Conservation (phyloP, 306 rosid genomes). For the Dalbergia cultrata region DNA sequence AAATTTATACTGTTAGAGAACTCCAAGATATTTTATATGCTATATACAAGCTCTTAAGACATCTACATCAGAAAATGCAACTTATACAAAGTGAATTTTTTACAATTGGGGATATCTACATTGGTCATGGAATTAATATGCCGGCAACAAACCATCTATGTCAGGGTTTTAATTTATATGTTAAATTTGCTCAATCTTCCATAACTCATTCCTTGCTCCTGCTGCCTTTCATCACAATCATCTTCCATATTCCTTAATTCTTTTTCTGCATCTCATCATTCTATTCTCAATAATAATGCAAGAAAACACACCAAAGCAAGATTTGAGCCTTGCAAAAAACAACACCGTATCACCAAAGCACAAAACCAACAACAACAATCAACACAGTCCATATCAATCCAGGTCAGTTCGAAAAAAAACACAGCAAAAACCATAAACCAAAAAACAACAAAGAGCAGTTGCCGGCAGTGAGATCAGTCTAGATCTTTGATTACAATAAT, state of each 20-base stretch:
- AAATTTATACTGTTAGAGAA: not conserved
- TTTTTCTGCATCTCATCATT: slow-evolving; percentile 37
- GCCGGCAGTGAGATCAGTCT: too few species aligned
- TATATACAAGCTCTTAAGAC: not conserved
- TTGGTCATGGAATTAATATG: slow-evolving; percentile 20
- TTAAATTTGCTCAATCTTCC: not conserved
- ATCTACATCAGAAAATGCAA: not conserved
- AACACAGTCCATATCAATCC: too few species aligned
- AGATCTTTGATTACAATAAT: too few species aligned
- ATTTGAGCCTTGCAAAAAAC: too few species aligned
- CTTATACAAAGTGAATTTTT: too few species aligned
- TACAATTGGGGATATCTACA: slow-evolving; percentile 16
- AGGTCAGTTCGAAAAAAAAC: too few species aligned
- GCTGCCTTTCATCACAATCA: not conserved
- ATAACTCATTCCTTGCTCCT: not conserved
- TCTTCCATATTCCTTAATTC: slow-evolving; percentile 42
- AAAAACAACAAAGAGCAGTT: too few species aligned
- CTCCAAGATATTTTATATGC: not conserved
- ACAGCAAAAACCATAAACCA: too few species aligned
- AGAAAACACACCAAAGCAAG: too few species aligned
- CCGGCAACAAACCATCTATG: not conserved
- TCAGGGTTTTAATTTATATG: not conserved
- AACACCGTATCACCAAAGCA: too few species aligned
- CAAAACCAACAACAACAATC: too few species aligned
- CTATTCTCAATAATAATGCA: slow-evolving; percentile 28